Percentiles rank a stretch among this genome's conserved stretches.
Evolutionary conservation across 768 basidiomycete genomes (phyloP).

Genomic region (Solioccasus polychromus): DNA sequence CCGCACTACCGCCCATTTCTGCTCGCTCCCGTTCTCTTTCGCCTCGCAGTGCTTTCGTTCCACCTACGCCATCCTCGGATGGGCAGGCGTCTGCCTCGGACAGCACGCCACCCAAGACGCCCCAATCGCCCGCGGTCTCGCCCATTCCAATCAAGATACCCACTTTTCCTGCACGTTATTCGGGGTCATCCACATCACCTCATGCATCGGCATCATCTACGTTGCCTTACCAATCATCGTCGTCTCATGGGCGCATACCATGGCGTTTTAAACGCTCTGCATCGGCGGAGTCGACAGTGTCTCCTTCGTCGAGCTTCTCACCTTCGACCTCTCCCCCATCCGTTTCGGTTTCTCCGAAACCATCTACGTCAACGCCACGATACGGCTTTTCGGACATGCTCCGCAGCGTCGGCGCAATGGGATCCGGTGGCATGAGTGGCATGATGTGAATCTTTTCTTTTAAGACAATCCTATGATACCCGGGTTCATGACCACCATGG

Average conservation of each 20-base stretch:
- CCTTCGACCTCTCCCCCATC: slow-evolving; percentile 10
- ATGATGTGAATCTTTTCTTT: too few species aligned
- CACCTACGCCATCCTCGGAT: slow-evolving; percentile 7
- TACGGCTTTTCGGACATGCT: slow-evolving; percentile 37
- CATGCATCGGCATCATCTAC: too few species aligned
- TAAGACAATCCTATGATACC: too few species aligned
- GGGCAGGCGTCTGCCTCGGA: neutral
- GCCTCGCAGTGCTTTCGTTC: slow-evolving; percentile 8
- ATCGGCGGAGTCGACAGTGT: neutral
- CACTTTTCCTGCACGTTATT: neutral
- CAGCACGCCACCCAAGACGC: neutral
- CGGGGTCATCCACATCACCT: neutral
- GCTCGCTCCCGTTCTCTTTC: slow-evolving; percentile 9
- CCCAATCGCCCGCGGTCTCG: neutral
- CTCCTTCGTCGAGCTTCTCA: neutral
- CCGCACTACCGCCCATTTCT: slow-evolving; percentile 23
- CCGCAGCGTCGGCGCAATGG: slow-evolving; percentile 42
- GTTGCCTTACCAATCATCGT: neutral
- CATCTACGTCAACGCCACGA: slow-evolving; percentile 16
- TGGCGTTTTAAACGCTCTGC: slow-evolving; percentile 12
- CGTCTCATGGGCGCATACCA: slow-evolving; percentile 6
- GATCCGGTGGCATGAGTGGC: slow-evolving; percentile 1
- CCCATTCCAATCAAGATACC: neutral
- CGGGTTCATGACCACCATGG: too few species aligned
- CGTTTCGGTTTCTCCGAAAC: slow-evolving; percentile 6